A percentile compares a stretch with the other conserved stretches of the same genome.
Evolutionary conservation across 192 early-diverging fungal species (phyloP).

Genomic region (Irineochytrium annulatum): DNA sequence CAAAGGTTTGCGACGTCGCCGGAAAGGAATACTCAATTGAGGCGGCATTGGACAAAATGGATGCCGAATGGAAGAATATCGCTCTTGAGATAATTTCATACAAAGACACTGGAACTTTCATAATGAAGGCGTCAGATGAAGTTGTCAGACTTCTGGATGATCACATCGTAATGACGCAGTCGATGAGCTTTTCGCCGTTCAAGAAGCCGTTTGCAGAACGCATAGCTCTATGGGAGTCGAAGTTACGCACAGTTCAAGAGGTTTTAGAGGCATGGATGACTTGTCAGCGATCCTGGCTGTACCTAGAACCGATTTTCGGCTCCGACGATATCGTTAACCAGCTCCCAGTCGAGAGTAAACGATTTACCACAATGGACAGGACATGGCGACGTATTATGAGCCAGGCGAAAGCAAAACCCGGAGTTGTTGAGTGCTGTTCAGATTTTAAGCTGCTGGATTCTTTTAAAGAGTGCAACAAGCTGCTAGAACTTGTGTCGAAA

Average conservation of each 20-base stretch:
- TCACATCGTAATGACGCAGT: conserved; percentile 63
- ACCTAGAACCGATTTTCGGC: conserved; percentile 59
- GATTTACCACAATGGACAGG: conserved; percentile 60
- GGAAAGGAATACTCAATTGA: conserved; percentile 64
- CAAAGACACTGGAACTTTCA: conserved; percentile 58
- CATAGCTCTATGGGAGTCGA: conserved; percentile 52
- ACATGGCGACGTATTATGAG: conserved; percentile 55
- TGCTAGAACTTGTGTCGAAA: conserved; percentile 58
- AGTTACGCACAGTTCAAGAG: conserved; percentile 56
- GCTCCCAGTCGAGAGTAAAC: conserved; percentile 53
- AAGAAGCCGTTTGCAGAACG: conserved; percentile 59
- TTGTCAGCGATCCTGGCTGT: conserved; percentile 57
- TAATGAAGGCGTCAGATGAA: conserved; percentile 60
- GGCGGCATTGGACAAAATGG: conserved; percentile 59
- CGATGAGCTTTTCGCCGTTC: conserved; percentile 57
- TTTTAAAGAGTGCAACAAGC: conserved; percentile 59
- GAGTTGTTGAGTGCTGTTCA: conserved; percentile 52
- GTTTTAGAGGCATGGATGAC: conserved; percentile 58
- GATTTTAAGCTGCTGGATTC: conserved; percentile 56
- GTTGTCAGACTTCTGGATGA: conserved; percentile 52
- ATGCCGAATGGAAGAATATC: conserved; percentile 52
- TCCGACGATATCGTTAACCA: conserved; percentile 59
- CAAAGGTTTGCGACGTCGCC: conserved; percentile 57
- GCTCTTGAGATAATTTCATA: conserved; percentile 52
- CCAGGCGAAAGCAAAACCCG: conserved; percentile 49